phyloP scores from a whole-genome alignment of 768 basidiomycete species.

The Mycena olivaceomarginata region DNA sequence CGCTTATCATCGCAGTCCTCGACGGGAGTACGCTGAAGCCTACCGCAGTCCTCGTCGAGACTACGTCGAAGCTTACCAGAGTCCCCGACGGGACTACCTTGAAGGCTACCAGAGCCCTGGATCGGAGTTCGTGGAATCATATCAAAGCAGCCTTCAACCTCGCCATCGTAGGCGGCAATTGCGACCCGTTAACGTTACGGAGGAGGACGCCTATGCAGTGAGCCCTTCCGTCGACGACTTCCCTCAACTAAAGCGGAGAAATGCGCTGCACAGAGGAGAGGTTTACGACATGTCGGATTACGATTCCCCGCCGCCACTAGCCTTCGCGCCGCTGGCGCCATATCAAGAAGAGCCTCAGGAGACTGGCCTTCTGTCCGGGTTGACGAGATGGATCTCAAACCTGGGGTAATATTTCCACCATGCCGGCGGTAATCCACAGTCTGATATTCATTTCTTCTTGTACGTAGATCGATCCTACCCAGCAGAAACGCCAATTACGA shows the following conservation, averaged over 20 bases:
- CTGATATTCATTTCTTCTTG: not conserved
- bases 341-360: slow-evolving; percentile 9
- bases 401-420: slow-evolving; percentile 22
- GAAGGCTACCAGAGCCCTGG: slow-evolving; percentile 24
- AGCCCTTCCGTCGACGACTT: slow-evolving; percentile 36
- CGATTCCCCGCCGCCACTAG: slow-evolving; percentile 15
- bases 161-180: slow-evolving; percentile 14
- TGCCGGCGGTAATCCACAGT: not conserved
- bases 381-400: slow-evolving; percentile 39
- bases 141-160: slow-evolving; percentile 4
- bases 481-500: slow-evolving; percentile 8
- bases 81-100: not conserved
- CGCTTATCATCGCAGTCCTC: slow-evolving; percentile 6
- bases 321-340: slow-evolving; percentile 14
- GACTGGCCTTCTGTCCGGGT: slow-evolving; percentile 40
- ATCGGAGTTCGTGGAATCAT: not conserved
- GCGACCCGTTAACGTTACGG: not conserved
- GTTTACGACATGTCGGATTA: slow-evolving; percentile 6
- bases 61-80: not conserved
- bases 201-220: slow-evolving; percentile 32
- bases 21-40: not conserved
- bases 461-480: slow-evolving; percentile 6
- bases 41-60: slow-evolving; percentile 17
- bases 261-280: slow-evolving; percentile 39
- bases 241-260: slow-evolving; percentile 37